Evolutionary conservation across 1,284 basidiomycete species (phyloP).

Genomic region (Pholiota adiposa): DNA sequence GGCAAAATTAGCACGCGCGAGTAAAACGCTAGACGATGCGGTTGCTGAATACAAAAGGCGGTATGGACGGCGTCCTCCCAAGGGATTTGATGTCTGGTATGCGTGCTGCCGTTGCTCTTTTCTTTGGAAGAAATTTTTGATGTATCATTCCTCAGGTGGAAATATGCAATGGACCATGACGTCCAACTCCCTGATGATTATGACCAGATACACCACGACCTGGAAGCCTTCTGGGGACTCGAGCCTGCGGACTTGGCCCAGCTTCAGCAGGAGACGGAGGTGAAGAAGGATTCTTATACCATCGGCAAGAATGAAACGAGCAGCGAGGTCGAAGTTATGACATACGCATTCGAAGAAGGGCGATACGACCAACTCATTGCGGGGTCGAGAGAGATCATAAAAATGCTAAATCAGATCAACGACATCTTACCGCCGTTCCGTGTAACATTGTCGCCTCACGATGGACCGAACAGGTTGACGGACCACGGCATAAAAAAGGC

Average conservation of each 20-base stretch:
- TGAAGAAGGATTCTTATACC: slow-evolving; percentile 40
- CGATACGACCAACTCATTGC: slow-evolving; percentile 33
- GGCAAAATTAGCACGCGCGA: slow-evolving; percentile 53
- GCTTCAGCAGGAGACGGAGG: slow-evolving; percentile 40
- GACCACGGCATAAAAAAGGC: slow-evolving; percentile 45
- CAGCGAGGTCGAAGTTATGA: slow-evolving; percentile 32
- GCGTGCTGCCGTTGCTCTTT: slow-evolving; percentile 15
- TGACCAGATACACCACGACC: slow-evolving; percentile 52
- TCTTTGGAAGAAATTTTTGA: neutral
- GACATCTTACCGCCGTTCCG: slow-evolving; percentile 41
- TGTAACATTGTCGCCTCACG: slow-evolving; percentile 44
- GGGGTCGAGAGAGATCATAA: slow-evolving; percentile 32
- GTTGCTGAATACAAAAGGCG: slow-evolving; percentile 58
- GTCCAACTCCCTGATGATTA: slow-evolving; percentile 62
- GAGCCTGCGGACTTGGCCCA: slow-evolving; percentile 41
- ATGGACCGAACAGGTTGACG: slow-evolving; percentile 47
- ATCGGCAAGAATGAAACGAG: slow-evolving; percentile 38
- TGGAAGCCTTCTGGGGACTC: slow-evolving; percentile 57
- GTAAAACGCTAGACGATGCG: slow-evolving; percentile 56
- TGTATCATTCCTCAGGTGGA: slow-evolving; percentile 49
- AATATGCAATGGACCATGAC: slow-evolving; percentile 54
- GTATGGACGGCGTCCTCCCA: slow-evolving; percentile 50
- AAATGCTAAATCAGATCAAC: slow-evolving; percentile 37
- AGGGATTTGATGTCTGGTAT: slow-evolving; percentile 59
- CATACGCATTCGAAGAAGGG: slow-evolving; percentile 34